Evolutionary conservation across 768 basidiomycete species (phyloP).

Genomic region (Agrocybe praecox): DNA sequence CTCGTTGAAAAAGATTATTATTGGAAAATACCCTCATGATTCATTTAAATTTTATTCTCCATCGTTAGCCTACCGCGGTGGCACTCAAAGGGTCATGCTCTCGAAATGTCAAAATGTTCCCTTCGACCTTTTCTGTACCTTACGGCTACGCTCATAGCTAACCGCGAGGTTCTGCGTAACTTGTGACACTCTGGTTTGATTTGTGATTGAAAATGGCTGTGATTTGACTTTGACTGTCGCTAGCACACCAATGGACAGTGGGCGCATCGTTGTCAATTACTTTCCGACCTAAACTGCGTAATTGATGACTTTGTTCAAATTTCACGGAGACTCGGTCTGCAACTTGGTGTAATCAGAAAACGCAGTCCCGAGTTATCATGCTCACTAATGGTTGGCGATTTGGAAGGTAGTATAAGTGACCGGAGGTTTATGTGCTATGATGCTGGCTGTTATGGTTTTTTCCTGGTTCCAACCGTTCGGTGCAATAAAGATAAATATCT

Average conservation of each 20-base stretch:
- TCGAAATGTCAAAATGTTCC: neutral
- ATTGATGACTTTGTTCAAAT: neutral
- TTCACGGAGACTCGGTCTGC: neutral
- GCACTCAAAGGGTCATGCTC: neutral
- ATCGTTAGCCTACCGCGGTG: neutral
- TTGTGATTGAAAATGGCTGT: neutral
- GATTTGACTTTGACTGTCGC: neutral
- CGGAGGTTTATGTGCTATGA: neutral
- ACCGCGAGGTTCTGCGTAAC: neutral
- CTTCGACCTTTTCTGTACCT: neutral
- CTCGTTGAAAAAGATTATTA: constrained; percentile 6
- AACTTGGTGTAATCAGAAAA: neutral
- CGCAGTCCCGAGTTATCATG: neutral
- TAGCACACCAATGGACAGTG: neutral
- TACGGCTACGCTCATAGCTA: neutral
- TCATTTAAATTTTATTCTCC: no score
- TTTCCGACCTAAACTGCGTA: neutral
- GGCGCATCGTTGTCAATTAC: neutral
- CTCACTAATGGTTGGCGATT: neutral
- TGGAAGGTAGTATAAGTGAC: neutral
- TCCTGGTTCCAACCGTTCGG: neutral
- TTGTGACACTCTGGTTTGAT: neutral
- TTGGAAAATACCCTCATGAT: constrained; percentile 2
- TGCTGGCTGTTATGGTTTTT: neutral
- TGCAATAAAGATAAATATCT: constrained; percentile 21